phyloP scores from a whole-genome alignment of 768 basidiomycete genomes.

The Tylopilus balloui region DNA sequence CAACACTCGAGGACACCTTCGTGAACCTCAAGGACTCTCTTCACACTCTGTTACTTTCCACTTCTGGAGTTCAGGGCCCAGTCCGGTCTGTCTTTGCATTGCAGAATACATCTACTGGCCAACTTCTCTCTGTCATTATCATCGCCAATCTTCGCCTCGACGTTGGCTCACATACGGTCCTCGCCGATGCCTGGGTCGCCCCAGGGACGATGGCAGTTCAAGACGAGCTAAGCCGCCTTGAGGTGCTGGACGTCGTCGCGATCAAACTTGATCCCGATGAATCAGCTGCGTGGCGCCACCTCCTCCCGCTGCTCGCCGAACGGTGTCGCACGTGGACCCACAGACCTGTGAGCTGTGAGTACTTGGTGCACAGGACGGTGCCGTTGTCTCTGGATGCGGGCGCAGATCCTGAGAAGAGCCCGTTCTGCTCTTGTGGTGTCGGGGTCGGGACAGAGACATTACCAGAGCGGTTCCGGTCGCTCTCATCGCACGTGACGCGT shows the following conservation, averaged over 20 bases:
- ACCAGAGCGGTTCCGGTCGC: slow-evolving; percentile 32
- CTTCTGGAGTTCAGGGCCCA: slow-evolving; percentile 22
- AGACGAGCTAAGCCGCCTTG: not conserved
- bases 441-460: slow-evolving; percentile 45
- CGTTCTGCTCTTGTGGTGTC: slow-evolving; percentile 51
- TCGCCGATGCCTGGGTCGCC: slow-evolving; percentile 48
- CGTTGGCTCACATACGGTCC: slow-evolving; percentile 43
- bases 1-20: slow-evolving; percentile 21
- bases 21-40: slow-evolving; percentile 33
- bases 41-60: slow-evolving; percentile 22
- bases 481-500: slow-evolving; percentile 45
- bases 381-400: slow-evolving; percentile 35
- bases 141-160: slow-evolving; percentile 46
- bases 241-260: slow-evolving; percentile 12
- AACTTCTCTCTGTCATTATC: slow-evolving; percentile 42
- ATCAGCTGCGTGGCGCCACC: slow-evolving; percentile 43
- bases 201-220: slow-evolving; percentile 28
- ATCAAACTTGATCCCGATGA: slow-evolving; percentile 19
- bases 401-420: slow-evolving; percentile 32
- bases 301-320: slow-evolving; percentile 49
- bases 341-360: slow-evolving; percentile 44
- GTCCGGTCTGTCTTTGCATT: slow-evolving; percentile 20
- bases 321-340: slow-evolving; percentile 54
- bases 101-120: slow-evolving; percentile 8
- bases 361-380: slow-evolving; percentile 30